phyloP scores from a whole-genome alignment of 495 filamentous ascomycete genomes.

The Hyaloscypha bicolor region DNA sequence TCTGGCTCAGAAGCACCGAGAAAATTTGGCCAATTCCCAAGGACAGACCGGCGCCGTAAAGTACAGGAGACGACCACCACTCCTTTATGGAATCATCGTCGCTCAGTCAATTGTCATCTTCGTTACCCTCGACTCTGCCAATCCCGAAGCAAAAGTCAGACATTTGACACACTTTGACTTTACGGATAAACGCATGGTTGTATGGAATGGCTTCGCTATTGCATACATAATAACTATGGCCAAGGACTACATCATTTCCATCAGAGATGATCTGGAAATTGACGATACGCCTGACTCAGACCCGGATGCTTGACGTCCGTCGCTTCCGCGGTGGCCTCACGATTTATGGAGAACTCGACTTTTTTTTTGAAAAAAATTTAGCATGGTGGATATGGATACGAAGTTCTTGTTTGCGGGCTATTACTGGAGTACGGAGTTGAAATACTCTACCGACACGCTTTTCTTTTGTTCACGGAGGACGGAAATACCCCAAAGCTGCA shows the following conservation, averaged over 20 bases:
- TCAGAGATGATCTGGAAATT: constrained; percentile 27
- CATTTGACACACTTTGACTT: constrained; percentile 41
- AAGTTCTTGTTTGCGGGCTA: neutral
- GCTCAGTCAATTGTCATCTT: constrained; percentile 37
- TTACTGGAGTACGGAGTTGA: neutral
- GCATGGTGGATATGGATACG: neutral
- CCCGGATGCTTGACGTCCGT: constrained; percentile 16
- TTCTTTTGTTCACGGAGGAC: constrained; percentile 12
- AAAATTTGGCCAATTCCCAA: constrained; percentile 13
- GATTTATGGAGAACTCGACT: neutral
- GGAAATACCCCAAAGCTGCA: constrained; percentile 12
- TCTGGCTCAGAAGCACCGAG: constrained; percentile 30
- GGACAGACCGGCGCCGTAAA: constrained; percentile 17
- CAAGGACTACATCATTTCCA: constrained; percentile 30
- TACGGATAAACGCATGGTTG: constrained; percentile 37
- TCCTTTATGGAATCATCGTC: constrained; percentile 43
- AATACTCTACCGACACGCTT: constrained; percentile 2
- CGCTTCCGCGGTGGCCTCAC: neutral
- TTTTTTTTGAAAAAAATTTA: neutral
- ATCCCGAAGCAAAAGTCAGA: constrained; percentile 31
- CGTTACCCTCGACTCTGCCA: constrained; percentile 35
- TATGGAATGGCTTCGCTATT: constrained; percentile 42
- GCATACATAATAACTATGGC: constrained; percentile 30
- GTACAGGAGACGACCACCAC: constrained; percentile 29
- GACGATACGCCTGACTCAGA: constrained; percentile 20